These are phyloP conservation scores for Penicillium palitans DNA, from an alignment of 2,329 filamentous ascomycete genomes.

Conservation along the genomic window DNA sequence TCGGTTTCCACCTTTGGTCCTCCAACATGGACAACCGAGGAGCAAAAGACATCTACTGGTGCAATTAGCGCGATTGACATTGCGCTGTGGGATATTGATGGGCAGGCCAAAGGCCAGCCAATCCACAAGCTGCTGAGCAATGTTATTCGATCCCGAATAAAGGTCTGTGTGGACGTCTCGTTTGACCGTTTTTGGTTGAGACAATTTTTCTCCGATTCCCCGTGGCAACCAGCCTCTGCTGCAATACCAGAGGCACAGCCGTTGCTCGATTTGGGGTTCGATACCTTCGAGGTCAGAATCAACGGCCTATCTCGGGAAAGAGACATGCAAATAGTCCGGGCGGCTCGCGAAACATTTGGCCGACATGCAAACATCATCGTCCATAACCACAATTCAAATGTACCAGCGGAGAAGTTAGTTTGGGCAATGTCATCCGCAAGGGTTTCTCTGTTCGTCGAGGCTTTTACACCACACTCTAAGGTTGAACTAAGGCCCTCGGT, in stretches of 20 bases:
- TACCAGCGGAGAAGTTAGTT: neutral
- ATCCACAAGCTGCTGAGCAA: neutral
- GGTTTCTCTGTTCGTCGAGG: neutral
- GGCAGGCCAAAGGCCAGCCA: neutral
- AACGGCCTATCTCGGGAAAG: accelerated
- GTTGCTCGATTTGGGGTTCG: neutral
- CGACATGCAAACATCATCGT: neutral
- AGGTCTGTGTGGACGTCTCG: neutral
- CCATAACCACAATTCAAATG: neutral
- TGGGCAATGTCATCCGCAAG: neutral
- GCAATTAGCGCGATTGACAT: neutral
- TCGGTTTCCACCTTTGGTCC: neutral
- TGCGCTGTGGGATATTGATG: neutral
- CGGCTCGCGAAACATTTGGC: neutral
- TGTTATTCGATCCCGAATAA: neutral
- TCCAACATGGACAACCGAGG: accelerated
- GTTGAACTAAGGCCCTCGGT: neutral
- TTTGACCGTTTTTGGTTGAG: accelerated
- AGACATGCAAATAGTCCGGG: no score
- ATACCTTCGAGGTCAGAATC: neutral
- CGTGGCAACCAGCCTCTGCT: neutral
- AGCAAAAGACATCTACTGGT: neutral
- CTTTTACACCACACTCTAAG: neutral
- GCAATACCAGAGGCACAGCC: neutral
- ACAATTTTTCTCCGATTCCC: neutral